Evolutionary conservation across 768 basidiomycete genomes (phyloP).

Genomic region (Naganishia vaughanmartiniae): DNA sequence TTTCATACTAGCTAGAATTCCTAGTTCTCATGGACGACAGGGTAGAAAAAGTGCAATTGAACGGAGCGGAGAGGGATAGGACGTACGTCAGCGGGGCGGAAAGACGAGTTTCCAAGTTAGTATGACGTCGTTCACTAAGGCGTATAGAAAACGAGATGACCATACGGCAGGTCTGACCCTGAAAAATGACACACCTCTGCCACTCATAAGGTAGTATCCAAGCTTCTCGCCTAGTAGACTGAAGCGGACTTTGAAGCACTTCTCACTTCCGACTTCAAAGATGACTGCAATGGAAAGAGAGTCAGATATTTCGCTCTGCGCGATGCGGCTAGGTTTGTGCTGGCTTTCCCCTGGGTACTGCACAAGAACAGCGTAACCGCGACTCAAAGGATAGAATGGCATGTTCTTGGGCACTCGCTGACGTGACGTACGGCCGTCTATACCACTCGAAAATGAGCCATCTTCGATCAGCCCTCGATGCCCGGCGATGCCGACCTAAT

Average conservation of each 20-base stretch:
- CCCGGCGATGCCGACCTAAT: no score
- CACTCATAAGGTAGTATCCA: constrained; percentile 71
- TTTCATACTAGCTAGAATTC: constrained; percentile 66
- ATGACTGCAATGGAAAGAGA: constrained; percentile 53
- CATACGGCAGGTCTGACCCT: constrained; percentile 32
- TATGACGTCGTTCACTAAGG: constrained; percentile 26
- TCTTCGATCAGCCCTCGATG: no score
- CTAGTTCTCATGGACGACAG: constrained; percentile 65
- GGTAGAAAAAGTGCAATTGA: no score
- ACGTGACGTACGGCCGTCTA: constrained; percentile 65
- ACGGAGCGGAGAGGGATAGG: constrained; percentile 73
- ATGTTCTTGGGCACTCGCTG: constrained; percentile 51
- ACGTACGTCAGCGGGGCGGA: constrained; percentile 71
- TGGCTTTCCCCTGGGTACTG: constrained; percentile 62
- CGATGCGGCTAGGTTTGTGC: no score
- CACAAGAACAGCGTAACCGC: constrained; percentile 72
- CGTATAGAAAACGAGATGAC: neutral
- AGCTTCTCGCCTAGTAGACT: constrained; percentile 64
- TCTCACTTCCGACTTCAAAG: constrained; percentile 59
- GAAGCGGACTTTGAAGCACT: constrained; percentile 57
- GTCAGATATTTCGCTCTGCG: no score
- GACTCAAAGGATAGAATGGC: constrained; percentile 47
- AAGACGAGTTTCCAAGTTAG: constrained; percentile 45
- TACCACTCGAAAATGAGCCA: no score
- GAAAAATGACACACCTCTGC: constrained; percentile 59